A percentile compares a stretch with the other conserved stretches of the same genome.
These are phyloP conservation scores for Zygosaccharomyces bailii DNA, from an alignment of 805 yeast genomes.

Conservation along the genomic window DNA sequence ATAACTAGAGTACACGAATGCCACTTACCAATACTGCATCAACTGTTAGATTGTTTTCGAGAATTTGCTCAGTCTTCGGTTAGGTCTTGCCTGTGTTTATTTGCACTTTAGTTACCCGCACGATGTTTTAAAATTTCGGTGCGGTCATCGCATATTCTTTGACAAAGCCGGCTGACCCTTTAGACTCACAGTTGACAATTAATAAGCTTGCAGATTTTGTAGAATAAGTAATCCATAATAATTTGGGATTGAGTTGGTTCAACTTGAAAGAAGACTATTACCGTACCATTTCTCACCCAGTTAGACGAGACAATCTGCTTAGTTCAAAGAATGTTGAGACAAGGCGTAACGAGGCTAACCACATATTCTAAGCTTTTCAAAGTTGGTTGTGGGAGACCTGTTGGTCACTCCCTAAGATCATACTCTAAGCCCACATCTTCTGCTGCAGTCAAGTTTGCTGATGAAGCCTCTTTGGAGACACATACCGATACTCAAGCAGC, in stretches of 20 bases:
- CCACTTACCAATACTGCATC: no score
- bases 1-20: not conserved
- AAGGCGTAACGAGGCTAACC: conserved; percentile 9
- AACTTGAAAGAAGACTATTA: no score
- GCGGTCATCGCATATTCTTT: conserved; percentile 2
- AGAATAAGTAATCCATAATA: not conserved
- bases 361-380: not conserved
- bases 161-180: conserved; percentile 1
- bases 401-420: not conserved
- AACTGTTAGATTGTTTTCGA: not conserved
- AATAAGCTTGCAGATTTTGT: conserved; percentile 5
- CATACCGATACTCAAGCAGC: conserved; percentile 36
- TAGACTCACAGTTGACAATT: not conserved
- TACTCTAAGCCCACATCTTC: conserved; percentile 25
- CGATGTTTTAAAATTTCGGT: conserved; percentile 2
- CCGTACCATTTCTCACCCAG: not conserved
- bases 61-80: not conserved
- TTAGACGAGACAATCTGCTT: not conserved
- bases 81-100: no score
- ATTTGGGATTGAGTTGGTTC: not conserved
- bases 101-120: conserved; percentile 10
- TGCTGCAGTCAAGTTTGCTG: conserved; percentile 27
- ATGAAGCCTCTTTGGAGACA: conserved; percentile 30
- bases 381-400: not conserved
- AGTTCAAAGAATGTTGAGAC: conserved; percentile 1